phyloP scores from a whole-genome alignment of 352 stramenopile species.

The Pythium insidiosum region DNA sequence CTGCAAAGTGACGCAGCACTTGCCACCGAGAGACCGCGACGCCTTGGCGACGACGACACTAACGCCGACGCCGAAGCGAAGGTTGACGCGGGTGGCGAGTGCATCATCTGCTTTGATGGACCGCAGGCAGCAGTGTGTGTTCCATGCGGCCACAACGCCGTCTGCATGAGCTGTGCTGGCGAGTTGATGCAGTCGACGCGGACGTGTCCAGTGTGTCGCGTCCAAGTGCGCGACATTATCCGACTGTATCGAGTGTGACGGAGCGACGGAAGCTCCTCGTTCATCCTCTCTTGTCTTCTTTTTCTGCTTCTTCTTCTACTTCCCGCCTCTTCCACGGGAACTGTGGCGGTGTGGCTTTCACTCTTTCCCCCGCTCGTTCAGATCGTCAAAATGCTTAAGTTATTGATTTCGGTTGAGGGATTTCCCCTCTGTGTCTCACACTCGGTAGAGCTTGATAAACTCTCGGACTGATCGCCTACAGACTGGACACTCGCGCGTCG shows the following conservation, averaged over 20 bases:
- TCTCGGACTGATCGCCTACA: slow-evolving; percentile 60
- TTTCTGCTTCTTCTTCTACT: slow-evolving; percentile 2
- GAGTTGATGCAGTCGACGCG: slow-evolving; percentile 54
- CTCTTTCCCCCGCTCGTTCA: too few species aligned
- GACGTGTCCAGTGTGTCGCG: slow-evolving; percentile 70
- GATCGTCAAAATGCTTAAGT: too few species aligned
- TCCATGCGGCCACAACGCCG: slow-evolving; percentile 81
- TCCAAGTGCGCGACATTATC: slow-evolving; percentile 66
- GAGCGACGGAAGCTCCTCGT: background rate
- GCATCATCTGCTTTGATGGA: slow-evolving; percentile 80
- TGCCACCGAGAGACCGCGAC: too few species aligned
- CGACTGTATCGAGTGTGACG: slow-evolving; percentile 59
- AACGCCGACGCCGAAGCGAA: too few species aligned
- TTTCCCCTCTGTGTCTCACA: too few species aligned
- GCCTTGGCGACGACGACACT: too few species aligned
- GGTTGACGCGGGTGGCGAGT: slow-evolving; percentile 31
- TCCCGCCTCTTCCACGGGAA: too few species aligned
- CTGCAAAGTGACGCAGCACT: background rate
- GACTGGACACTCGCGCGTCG: slow-evolving; percentile 56
- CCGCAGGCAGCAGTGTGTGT: slow-evolving; percentile 70
- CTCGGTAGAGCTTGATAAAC: slow-evolving; percentile 73
- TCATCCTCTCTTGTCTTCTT: background rate
- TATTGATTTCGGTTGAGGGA: too few species aligned
- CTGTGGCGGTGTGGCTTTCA: too few species aligned
- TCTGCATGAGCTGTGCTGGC: slow-evolving; percentile 73